Evolutionary conservation across 2,329 filamentous ascomycete genomes (phyloP).

Genomic region (Bertia moriformis): DNA sequence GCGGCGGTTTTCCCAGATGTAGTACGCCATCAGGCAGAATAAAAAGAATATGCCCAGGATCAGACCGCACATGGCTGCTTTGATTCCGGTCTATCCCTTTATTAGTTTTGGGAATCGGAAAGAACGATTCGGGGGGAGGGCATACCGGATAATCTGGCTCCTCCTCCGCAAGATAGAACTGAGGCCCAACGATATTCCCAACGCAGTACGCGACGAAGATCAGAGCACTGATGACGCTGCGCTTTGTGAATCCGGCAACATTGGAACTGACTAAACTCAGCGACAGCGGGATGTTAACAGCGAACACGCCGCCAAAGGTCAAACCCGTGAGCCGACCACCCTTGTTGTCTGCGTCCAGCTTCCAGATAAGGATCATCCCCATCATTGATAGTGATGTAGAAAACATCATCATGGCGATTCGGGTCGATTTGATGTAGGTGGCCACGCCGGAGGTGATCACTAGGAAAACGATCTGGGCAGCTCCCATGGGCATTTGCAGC

Average conservation of each 20-base stretch:
- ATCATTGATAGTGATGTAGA: slow-evolving; percentile 12
- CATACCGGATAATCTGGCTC: not conserved
- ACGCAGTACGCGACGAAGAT: slow-evolving; percentile 10
- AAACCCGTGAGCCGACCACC: slow-evolving; percentile 14
- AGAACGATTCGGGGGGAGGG: too few relatives aligned
- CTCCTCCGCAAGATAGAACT: not conserved
- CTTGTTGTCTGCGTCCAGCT: slow-evolving; percentile 8
- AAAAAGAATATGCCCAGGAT: slow-evolving; percentile 14
- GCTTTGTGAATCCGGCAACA: slow-evolving; percentile 18
- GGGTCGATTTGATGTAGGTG: slow-evolving; percentile 10
- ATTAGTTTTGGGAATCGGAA: not conserved
- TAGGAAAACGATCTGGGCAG: slow-evolving; percentile 15
- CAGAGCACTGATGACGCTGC: slow-evolving; percentile 10
- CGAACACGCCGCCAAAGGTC: slow-evolving; percentile 15
- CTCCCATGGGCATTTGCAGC: slow-evolving; percentile 19
- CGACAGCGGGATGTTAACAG: slow-evolving; percentile 16
- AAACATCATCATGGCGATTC: slow-evolving; percentile 16
- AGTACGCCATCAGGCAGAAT: slow-evolving; percentile 12
- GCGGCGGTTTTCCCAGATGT: slow-evolving; percentile 13
- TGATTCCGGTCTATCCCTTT: slow-evolving; percentile 14
- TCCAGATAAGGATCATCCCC: slow-evolving; percentile 17
- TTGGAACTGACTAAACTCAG: slow-evolving; percentile 13
- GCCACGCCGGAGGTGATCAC: slow-evolving; percentile 12
- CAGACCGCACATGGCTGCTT: slow-evolving; percentile 13
- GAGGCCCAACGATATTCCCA: slow-evolving; percentile 8